Conservation (phyloP, 1,139 yeast genomes). For the Saccharomyces uvarum region DNA sequence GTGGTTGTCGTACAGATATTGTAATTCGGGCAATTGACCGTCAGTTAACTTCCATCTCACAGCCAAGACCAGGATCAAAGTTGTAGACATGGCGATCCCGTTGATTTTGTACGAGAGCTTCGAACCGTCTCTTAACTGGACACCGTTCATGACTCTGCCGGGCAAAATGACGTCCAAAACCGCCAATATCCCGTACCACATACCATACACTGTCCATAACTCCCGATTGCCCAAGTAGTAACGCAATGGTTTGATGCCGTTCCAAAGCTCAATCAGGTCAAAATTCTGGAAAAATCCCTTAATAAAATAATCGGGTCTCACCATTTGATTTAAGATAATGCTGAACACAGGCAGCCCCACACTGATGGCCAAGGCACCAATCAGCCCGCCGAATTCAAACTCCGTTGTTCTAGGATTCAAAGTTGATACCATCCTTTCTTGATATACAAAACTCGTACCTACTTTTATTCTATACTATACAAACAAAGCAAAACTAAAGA, state of each 20-base stretch:
- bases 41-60: conserved; percentile 45
- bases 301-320: conserved; percentile 49
- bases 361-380: conserved; percentile 65
- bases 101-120: conserved; percentile 68
- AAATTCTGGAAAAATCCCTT: conserved; percentile 39
- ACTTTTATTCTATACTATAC: not conserved
- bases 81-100: conserved; percentile 52
- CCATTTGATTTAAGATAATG: conserved; percentile 48
- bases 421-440: not conserved
- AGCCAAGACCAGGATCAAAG: conserved; percentile 40
- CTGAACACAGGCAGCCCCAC: conserved; percentile 60
- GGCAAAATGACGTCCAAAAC: conserved; percentile 63
- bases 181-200: conserved; percentile 67
- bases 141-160: conserved; percentile 62
- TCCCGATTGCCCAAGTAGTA: conserved; percentile 29
- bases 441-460: not conserved
- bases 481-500: not conserved
- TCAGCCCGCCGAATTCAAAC: conserved; percentile 68
- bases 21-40: conserved; percentile 69
- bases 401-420: conserved; percentile 68
- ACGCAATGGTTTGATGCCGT: conserved; percentile 23
- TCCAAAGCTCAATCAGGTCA: conserved; percentile 35
- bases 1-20: conserved; percentile 62
- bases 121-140: conserved; percentile 67
- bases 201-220: conserved; percentile 58